Evolutionary conservation across 352 stramenopile genomes (phyloP).

Genomic region (Pythium rhizo-oryzae): DNA sequence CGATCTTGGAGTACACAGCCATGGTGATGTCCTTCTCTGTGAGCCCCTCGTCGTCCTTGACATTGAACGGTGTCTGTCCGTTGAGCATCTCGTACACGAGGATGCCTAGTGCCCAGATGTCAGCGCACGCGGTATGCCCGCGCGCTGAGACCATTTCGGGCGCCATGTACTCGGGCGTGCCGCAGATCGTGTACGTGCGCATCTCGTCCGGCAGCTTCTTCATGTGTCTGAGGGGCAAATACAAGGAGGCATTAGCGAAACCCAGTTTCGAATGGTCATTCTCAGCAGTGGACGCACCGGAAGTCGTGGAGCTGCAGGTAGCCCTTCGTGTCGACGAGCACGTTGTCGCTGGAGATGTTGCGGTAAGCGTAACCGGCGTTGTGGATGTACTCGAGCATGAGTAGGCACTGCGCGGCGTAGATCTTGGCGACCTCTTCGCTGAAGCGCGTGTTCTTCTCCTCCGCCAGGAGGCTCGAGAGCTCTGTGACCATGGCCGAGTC

Average conservation of each 20-base stretch:
- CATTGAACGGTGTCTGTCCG: conserved; percentile 83
- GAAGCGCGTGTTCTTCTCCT: conserved; percentile 60
- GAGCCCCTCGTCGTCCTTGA: conserved; percentile 58
- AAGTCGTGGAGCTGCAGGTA: conserved; percentile 89
- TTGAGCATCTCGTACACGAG: conserved; percentile 88
- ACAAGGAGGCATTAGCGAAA: neutral
- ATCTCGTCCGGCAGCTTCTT: conserved; percentile 82
- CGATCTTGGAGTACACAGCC: conserved; percentile 88
- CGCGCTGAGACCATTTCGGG: conserved; percentile 88
- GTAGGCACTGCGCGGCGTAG: conserved; percentile 70
- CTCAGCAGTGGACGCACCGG: conserved; percentile 30
- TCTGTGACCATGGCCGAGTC: conserved; percentile 72
- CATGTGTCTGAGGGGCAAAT: conserved; percentile 49
- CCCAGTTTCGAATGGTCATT: neutral
- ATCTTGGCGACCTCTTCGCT: conserved; percentile 55
- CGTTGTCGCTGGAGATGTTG: conserved; percentile 86
- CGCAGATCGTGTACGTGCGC: conserved; percentile 88
- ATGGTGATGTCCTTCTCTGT: conserved; percentile 86
- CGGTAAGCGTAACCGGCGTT: conserved; percentile 79
- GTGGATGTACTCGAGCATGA: conserved; percentile 88
- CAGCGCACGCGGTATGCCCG: conserved; percentile 73
- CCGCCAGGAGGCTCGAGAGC: conserved; percentile 56
- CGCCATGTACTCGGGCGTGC: conserved; percentile 89
- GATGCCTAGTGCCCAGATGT: conserved; percentile 87
- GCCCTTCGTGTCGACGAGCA: conserved; percentile 78